phyloP scores from a whole-genome alignment of 257 asterid genomes.

The Thymus mandschuricus region DNA sequence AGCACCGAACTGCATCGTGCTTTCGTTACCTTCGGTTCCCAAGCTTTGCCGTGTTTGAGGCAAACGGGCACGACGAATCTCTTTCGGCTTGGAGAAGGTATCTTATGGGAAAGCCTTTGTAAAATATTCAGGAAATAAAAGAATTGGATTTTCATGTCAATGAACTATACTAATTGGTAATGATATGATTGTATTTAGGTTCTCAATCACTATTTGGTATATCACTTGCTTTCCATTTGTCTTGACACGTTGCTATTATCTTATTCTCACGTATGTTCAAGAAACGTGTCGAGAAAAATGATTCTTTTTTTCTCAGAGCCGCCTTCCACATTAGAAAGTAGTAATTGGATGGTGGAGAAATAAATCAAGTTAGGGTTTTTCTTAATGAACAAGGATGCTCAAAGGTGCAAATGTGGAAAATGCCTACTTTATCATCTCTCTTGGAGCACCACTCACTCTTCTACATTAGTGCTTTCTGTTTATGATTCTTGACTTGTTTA shows the following conservation, averaged over 20 bases:
- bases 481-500: neutral
- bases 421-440: neutral
- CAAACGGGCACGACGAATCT: neutral
- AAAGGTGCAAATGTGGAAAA: neutral
- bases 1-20: slow-evolving; percentile 26
- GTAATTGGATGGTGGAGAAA: slow-evolving; percentile 23
- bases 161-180: neutral
- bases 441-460: neutral
- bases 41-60: neutral
- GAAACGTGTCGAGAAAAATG: neutral
- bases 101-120: neutral
- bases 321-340: neutral
- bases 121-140: neutral
- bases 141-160: neutral
- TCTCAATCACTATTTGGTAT: no score
- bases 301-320: neutral
- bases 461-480: neutral
- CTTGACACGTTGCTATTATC: no score
- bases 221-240: no score
- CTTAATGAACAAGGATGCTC: slow-evolving; percentile 27
- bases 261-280: no score
- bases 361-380: slow-evolving; percentile 5
- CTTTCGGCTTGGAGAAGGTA: slow-evolving; percentile 19
- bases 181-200: neutral
- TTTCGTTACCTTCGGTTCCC: slow-evolving; percentile 14